These are phyloP conservation scores for Linderina pennispora DNA, from an alignment of 192 early-diverging fungal species.

Conservation along the genomic window DNA sequence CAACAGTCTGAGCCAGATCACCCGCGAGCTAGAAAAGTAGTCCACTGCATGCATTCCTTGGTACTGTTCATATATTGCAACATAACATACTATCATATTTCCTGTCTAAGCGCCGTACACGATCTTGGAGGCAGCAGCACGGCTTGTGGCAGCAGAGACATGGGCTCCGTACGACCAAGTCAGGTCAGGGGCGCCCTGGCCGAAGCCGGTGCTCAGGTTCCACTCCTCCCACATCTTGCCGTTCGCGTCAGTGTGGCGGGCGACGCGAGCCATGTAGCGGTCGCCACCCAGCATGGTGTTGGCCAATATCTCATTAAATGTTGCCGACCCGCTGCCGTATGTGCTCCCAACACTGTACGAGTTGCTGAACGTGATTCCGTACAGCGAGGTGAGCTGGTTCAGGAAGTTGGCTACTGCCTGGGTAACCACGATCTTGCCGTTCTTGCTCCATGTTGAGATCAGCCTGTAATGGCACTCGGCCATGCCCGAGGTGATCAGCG, in stretches of 20 bases:
- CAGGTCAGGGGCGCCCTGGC: conserved; percentile 49
- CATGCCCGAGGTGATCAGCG: conserved; percentile 42
- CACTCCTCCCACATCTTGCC: conserved; percentile 51
- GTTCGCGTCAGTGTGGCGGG: conserved; percentile 30
- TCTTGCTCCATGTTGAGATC: conserved; percentile 9
- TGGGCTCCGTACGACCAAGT: conserved; percentile 57
- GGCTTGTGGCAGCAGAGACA: too few relatives aligned
- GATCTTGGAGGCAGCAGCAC: too few relatives aligned
- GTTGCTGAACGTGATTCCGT: too few relatives aligned
- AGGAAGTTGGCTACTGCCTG: conserved; percentile 30
- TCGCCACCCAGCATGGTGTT: conserved; percentile 44
- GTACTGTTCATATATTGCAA: too few relatives aligned
- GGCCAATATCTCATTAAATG: too few relatives aligned
- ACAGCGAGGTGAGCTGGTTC: conserved; percentile 1
- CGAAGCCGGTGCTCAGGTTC: conserved; percentile 41
- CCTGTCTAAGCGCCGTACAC: too few relatives aligned
- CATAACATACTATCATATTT: too few relatives aligned
- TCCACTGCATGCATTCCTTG: too few relatives aligned
- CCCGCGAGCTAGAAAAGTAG: conserved; percentile 6
- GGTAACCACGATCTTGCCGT: conserved; percentile 37
- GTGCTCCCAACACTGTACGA: too few relatives aligned
- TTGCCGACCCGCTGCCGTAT: too few relatives aligned
- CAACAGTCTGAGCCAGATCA: conserved; percentile 21
- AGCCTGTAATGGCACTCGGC: conserved; percentile 51
- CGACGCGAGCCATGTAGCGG: conserved; percentile 37